Percentiles rank a stretch among this genome's conserved stretches.
These are phyloP conservation scores for Rhodofomes roseus DNA, from an alignment of 1,284 basidiomycete species.

Conservation along the genomic window DNA sequence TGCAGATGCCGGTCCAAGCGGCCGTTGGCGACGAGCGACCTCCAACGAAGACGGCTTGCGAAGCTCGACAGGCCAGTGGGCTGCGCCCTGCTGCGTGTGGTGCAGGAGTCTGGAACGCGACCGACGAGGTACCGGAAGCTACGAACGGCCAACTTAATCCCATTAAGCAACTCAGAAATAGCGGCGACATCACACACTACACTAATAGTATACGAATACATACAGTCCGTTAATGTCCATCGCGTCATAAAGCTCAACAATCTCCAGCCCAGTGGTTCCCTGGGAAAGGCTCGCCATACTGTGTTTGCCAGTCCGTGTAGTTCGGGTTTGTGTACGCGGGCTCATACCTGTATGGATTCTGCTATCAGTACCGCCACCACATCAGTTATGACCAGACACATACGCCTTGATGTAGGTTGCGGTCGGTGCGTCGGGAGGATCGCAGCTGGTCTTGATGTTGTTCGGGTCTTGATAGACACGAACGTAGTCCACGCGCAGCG, in stretches of 20 bases:
- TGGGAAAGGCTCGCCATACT: conserved; percentile 61
- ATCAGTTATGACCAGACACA: conserved; percentile 16
- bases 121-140: neutral
- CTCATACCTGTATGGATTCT: conserved; percentile 23
- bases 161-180: neutral
- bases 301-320: conserved; percentile 39
- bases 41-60: no score
- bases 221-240: neutral
- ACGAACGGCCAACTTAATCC: neutral
- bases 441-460: conserved; percentile 75
- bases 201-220: conserved; percentile 2
- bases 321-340: conserved; percentile 41
- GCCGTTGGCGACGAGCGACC: neutral
- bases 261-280: conserved; percentile 36
- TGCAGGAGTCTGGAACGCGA: neutral
- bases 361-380: neutral
- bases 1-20: neutral
- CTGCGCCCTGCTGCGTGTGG: neutral
- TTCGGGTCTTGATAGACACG: conserved; percentile 75
- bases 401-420: conserved; percentile 67
- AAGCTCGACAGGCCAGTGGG: neutral
- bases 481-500: conserved; percentile 79
- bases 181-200: neutral
- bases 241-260: neutral
- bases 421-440: conserved; percentile 78